Evolutionary conservation across 495 filamentous ascomycete genomes (phyloP).

Genomic region (Penicillium riverlandense): DNA sequence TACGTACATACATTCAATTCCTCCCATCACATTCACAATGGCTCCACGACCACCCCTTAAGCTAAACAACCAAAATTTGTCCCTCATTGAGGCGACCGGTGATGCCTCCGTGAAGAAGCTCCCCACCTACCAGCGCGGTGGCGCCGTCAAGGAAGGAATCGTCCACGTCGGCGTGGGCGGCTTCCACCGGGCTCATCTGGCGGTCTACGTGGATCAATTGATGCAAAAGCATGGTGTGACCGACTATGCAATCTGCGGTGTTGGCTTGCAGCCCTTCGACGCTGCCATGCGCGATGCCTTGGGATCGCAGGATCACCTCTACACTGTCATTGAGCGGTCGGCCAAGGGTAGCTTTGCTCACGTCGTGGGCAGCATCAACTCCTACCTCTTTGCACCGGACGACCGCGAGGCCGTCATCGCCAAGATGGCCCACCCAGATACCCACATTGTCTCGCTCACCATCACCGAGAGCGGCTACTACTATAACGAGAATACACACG

Average conservation of each 20-base stretch:
- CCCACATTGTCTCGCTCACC: conserved; percentile 43
- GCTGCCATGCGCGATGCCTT: conserved; percentile 37
- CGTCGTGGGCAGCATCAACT: conserved; percentile 43
- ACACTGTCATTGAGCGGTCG: conserved; percentile 42
- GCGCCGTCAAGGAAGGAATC: conserved; percentile 41
- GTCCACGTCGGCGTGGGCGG: conserved; percentile 42
- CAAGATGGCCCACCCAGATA: conserved; percentile 45
- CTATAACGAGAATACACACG: conserved; percentile 46
- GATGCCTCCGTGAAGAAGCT: conserved; percentile 20
- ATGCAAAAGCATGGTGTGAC: conserved; percentile 37
- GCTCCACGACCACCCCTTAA: conserved; percentile 23
- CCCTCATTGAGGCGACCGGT: conserved; percentile 25
- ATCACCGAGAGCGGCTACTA: conserved; percentile 47
- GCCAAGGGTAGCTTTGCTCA: conserved; percentile 36
- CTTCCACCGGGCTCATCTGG: conserved; percentile 44
- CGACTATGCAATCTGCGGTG: conserved; percentile 41
- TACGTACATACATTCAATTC: conserved; percentile 1
- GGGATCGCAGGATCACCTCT: conserved; percentile 37
- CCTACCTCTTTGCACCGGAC: conserved; percentile 40
- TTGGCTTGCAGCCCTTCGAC: conserved; percentile 40
- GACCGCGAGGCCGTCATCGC: conserved; percentile 39
- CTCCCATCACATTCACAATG: conserved; percentile 16
- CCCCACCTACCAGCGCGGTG: conserved; percentile 30
- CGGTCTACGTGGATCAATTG: conserved; percentile 39
- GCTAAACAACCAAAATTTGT: conserved; percentile 32